Percentiles rank a stretch among this genome's conserved stretches.
Evolutionary conservation across 345 rosid species (phyloP).

Genomic region (Lenwebbia sp.): DNA sequence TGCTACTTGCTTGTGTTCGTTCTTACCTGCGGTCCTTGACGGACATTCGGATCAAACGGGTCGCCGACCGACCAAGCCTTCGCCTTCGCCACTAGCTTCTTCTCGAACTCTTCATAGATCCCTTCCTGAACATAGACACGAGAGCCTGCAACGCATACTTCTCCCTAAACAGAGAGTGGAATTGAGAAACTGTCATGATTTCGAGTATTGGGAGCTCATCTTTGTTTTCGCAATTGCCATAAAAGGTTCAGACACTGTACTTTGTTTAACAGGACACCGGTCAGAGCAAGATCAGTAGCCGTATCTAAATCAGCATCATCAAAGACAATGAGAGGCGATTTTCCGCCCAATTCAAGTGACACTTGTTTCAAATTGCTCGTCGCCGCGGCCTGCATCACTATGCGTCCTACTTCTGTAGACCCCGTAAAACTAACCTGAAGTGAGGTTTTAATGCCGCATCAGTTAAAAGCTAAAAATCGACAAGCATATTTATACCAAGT

Average conservation of each 20-base stretch:
- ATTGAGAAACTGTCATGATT: not conserved
- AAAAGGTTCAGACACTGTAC: not conserved
- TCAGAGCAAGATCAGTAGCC: slow-evolving; percentile 51
- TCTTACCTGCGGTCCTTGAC: slow-evolving; percentile 70
- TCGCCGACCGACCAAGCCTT: slow-evolving; percentile 52
- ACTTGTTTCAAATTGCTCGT: slow-evolving; percentile 61
- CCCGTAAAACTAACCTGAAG: slow-evolving; percentile 73
- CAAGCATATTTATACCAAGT: not conserved
- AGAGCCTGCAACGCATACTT: slow-evolving; percentile 61
- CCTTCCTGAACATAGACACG: slow-evolving; percentile 77
- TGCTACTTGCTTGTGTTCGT: not conserved
- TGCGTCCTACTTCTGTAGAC: slow-evolving; percentile 64
- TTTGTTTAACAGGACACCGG: slow-evolving; percentile 38
- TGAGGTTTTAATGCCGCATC: not conserved
- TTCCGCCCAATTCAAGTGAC: slow-evolving; percentile 70
- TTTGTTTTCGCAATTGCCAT: not conserved
- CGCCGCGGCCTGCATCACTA: slow-evolving; percentile 60
- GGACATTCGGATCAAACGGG: slow-evolving; percentile 41
- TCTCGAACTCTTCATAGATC: slow-evolving; percentile 42
- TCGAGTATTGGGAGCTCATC: not conserved
- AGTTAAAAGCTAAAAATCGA: not conserved
- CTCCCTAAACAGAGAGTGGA: slow-evolving; percentile 33
- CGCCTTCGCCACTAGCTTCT: slow-evolving; percentile 45
- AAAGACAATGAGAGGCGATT: slow-evolving; percentile 71
- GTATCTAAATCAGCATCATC: slow-evolving; percentile 56